A percentile compares a stretch with the other conserved stretches of the same genome.
Conservation (phyloP, 1,139 yeast species). For the Diutina sp. region DNA sequence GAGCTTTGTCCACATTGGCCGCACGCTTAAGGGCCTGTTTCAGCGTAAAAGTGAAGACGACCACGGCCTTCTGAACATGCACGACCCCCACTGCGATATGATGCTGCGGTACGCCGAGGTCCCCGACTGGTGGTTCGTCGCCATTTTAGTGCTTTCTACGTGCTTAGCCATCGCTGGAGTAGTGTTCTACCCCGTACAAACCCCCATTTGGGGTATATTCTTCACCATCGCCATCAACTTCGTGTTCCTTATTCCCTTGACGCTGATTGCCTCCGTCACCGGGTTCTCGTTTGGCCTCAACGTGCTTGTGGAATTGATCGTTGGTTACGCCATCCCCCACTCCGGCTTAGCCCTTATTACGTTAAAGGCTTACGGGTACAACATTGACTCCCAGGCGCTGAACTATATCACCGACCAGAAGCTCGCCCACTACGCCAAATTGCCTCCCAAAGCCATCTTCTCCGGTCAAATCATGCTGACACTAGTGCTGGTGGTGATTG, state of each 20-base stretch:
- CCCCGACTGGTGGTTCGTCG: constrained; percentile 47
- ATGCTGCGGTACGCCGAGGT: constrained; percentile 46
- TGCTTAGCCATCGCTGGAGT: constrained; percentile 31
- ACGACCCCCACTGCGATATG: constrained; percentile 45
- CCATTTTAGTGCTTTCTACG: constrained; percentile 34
- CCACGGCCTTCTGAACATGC: constrained; percentile 8
- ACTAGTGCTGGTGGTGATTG: constrained; percentile 7
- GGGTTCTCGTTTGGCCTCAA: constrained; percentile 26
- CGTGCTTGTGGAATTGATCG: constrained; percentile 26
- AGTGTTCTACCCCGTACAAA: constrained; percentile 20
- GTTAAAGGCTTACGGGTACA: constrained; percentile 24
- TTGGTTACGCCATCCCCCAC: constrained; percentile 26
- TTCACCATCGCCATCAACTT: constrained; percentile 23
- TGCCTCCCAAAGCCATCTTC: constrained; percentile 8
- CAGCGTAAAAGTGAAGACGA: not conserved
- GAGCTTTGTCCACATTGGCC: constrained; percentile 25
- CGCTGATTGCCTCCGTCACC: constrained; percentile 24
- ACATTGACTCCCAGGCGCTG: constrained; percentile 12
- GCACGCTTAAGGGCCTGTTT: constrained; percentile 17
- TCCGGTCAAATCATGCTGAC: constrained; percentile 9
- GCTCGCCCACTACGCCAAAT: constrained; percentile 8
- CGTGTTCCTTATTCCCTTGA: constrained; percentile 21
- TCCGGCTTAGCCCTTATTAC: constrained; percentile 26
- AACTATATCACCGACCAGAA: constrained; percentile 10
- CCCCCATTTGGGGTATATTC: constrained; percentile 23